Evolutionary conservation across 495 filamentous ascomycete genomes (phyloP), one percentile per base, ranked within the genome.

Genomic region (Trichocladium uniseriatum): DNA sequence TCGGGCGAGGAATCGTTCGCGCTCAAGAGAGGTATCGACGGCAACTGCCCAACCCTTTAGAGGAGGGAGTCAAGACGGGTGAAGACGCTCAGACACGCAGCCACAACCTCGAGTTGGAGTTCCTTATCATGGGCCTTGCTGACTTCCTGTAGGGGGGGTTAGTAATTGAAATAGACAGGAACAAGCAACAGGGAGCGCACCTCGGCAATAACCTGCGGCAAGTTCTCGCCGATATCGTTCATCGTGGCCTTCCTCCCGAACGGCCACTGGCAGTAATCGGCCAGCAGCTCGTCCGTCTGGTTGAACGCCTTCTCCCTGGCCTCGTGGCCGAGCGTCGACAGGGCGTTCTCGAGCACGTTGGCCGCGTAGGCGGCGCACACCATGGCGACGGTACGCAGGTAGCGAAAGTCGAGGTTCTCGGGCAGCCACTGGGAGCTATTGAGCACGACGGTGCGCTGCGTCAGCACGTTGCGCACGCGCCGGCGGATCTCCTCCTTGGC

Each of bases 301-400:
- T 87, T 86, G 65, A 97, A 97, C 3, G 92, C 91, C 55, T 90
- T 73, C 69, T 98, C 92, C 47, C 94, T 76, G 24, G 88, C 80
- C 68, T 97, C 94, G 64, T 97, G 92, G 54, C 90, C 89, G 55
- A 97, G 80, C 6, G 84, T 94, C 35, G 84, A 83, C 53, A 98
- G 69, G n/a, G 91, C 92, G 65, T 98, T 97, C 69, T 98, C 92
- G 47, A 98, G 75, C 15, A 98, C 92, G 66, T 98, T 98, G 47
- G 92, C 92, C 36, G 92, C 92, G 69, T 98, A 97, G 19, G 92
- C 91, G 32, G 92, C 92, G 69, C 92, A 97, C 31, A 98, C 88
- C 90, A 98, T 95, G 22, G 84, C 75, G 51, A 98, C 80, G 16
- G 92, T 96, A 45, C 92, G 81, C 47, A 90, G 71, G 67, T 94